These are phyloP conservation scores for Arthrinium phaeospermum DNA, from an alignment of 2,329 filamentous ascomycete genomes.

Conservation along the genomic window DNA sequence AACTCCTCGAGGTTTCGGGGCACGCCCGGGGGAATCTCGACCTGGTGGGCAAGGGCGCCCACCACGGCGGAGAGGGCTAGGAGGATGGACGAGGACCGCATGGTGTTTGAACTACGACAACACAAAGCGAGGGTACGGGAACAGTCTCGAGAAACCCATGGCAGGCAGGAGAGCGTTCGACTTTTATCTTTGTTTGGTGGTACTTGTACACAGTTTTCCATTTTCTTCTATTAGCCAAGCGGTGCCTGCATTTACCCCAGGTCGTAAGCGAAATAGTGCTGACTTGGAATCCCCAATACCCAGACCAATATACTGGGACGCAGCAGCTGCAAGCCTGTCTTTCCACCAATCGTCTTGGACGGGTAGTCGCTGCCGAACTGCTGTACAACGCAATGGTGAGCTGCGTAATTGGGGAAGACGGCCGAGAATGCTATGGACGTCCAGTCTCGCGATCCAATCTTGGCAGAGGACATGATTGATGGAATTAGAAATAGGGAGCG, in stretches of 20 bases:
- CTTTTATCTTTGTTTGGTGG: not conserved
- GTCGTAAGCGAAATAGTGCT: slow-evolving; percentile 1
- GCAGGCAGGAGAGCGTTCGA: not conserved
- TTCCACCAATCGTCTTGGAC: not conserved
- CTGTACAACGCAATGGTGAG: not conserved
- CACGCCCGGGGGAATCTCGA: slow-evolving; percentile 39
- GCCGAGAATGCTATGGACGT: too few relatives aligned
- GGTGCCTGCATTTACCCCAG: slow-evolving; percentile 2
- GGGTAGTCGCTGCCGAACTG: not conserved
- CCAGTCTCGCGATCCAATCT: not conserved
- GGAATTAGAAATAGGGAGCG: not conserved
- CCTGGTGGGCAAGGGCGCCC: slow-evolving; percentile 30
- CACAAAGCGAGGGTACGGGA: not conserved
- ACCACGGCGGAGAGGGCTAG: slow-evolving; percentile 31
- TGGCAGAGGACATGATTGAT: not conserved
- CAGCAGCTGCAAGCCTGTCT: not conserved
- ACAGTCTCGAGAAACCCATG: not conserved
- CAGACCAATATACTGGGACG: not conserved
- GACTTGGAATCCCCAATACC: not conserved
- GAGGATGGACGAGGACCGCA: slow-evolving; percentile 33
- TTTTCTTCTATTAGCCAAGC: not conserved
- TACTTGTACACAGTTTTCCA: not conserved
- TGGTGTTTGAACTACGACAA: slow-evolving; percentile 23
- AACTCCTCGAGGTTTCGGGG: slow-evolving; percentile 46
- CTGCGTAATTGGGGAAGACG: not conserved